Percentiles rank a stretch among this genome's conserved stretches.
phyloP scores from a whole-genome alignment of 1,284 basidiomycete species.

The Schizophyllum commune region DNA sequence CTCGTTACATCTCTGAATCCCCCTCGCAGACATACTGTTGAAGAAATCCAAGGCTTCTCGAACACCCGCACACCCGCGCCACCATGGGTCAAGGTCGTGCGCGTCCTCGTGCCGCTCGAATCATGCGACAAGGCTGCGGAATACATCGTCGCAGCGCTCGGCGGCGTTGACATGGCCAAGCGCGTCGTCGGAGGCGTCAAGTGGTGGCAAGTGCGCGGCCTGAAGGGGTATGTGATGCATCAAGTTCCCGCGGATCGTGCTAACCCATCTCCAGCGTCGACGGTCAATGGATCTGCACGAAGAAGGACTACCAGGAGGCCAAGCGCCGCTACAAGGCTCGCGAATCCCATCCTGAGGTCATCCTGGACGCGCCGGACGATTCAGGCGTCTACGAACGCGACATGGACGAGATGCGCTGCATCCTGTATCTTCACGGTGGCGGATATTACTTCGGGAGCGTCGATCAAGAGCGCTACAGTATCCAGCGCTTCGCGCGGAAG shows the following conservation, averaged over 20 bases:
- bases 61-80: slow-evolving; percentile 84
- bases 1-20: slow-evolving; percentile 1
- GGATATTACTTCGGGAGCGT: slow-evolving; percentile 80
- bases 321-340: slow-evolving; percentile 46
- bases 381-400: slow-evolving; percentile 47
- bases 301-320: slow-evolving; percentile 62
- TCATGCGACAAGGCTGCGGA: slow-evolving; percentile 76
- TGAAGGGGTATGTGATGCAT: slow-evolving; percentile 46
- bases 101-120: slow-evolving; percentile 66
- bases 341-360: slow-evolving; percentile 13
- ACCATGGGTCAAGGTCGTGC: slow-evolving; percentile 80
- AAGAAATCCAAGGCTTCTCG: slow-evolving; percentile 81
- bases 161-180: slow-evolving; percentile 71
- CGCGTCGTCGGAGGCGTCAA: slow-evolving; percentile 82
- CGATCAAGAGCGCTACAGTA: slow-evolving; percentile 75
- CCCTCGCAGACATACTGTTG: slow-evolving; percentile 59
- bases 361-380: slow-evolving; percentile 16
- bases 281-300: slow-evolving; percentile 85
- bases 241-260: neutral
- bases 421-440: slow-evolving; percentile 80
- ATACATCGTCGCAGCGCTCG: slow-evolving; percentile 73
- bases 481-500: slow-evolving; percentile 85
- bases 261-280: slow-evolving; percentile 47
- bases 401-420: slow-evolving; percentile 83
- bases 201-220: slow-evolving; percentile 94